These are phyloP conservation scores for Asterella californica DNA, from an alignment of 225 moss, liverwort and hornwort species.

Conservation along the genomic window DNA sequence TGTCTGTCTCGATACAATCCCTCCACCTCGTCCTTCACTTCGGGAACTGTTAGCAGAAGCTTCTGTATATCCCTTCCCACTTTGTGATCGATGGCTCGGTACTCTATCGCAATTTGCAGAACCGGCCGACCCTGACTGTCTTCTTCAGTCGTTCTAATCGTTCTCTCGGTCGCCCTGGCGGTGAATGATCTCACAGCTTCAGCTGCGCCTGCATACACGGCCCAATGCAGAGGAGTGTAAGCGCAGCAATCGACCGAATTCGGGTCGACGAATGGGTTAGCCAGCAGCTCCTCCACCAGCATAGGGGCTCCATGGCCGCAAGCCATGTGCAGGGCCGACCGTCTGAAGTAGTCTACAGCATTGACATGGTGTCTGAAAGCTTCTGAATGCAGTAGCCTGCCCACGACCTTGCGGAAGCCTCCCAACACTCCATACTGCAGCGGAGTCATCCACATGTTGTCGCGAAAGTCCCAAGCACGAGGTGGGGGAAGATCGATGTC, in stretches of 20 bases:
- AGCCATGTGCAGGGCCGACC: conserved; percentile 41
- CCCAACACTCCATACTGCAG: conserved; percentile 40
- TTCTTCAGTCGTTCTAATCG: conserved; percentile 32
- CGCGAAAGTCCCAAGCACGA: conserved; percentile 32
- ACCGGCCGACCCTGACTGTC: conserved; percentile 29
- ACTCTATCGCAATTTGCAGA: conserved; percentile 38
- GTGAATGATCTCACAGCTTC: conserved; percentile 33
- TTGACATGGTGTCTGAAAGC: conserved; percentile 29
- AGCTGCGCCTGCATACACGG: conserved; percentile 22
- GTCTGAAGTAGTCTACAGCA: conserved; percentile 37
- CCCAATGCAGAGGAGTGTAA: conserved; percentile 46
- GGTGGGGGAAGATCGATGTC: not conserved
- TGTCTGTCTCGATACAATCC: conserved; percentile 51
- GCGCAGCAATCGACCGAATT: conserved; percentile 40
- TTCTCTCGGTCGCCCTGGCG: conserved; percentile 10
- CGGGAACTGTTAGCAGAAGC: conserved; percentile 37
- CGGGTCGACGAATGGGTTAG: conserved; percentile 13
- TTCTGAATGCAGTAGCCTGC: conserved; percentile 19
- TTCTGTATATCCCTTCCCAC: conserved; percentile 38
- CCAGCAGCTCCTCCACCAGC: conserved; percentile 9
- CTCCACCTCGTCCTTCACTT: conserved; percentile 51
- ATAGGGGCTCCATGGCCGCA: not conserved
- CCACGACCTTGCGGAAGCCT: conserved; percentile 13
- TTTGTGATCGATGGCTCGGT: conserved; percentile 21
- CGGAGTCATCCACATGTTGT: conserved; percentile 40